These are phyloP conservation scores for Fusarium sp. DNA, from an alignment of 2,329 filamentous ascomycete genomes.

Conservation along the genomic window DNA sequence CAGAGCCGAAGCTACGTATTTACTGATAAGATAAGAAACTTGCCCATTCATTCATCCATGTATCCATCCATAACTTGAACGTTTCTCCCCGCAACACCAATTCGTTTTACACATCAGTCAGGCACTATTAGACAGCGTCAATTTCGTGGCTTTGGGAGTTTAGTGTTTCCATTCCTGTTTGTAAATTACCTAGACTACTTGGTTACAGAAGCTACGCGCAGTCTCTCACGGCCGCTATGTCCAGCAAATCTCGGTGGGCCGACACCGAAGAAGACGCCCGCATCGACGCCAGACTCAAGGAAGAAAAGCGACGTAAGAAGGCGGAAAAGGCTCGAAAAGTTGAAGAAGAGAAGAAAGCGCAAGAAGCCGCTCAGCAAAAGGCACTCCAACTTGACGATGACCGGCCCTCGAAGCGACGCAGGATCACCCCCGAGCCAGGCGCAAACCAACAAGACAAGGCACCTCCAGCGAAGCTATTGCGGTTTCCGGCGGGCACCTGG, in stretches of 20 bases:
- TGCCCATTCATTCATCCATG: background rate
- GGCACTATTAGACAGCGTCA: background rate
- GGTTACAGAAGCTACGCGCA: background rate
- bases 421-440: constrained; percentile 59
- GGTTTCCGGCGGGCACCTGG: constrained; percentile 76
- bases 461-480: constrained; percentile 66
- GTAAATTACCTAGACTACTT: too few species aligned
- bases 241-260: constrained; percentile 85
- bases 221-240: constrained; percentile 55
- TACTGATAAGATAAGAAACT: constrained; percentile 41
- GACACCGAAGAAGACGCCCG: constrained; percentile 83
- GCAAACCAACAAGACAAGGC: constrained; percentile 34
- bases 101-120: background rate
- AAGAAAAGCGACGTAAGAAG: constrained; percentile 87
- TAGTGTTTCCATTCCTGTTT: background rate
- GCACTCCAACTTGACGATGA: constrained; percentile 31
- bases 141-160: background rate
- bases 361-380: constrained; percentile 43
- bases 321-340: constrained; percentile 79
- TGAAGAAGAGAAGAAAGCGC: constrained; percentile 57
- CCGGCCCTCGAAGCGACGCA: constrained; percentile 70
- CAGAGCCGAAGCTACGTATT: background rate
- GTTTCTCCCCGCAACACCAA: constrained; percentile 4
- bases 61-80: background rate
- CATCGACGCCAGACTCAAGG: constrained; percentile 78